Evolutionary conservation across 2,329 filamentous ascomycete species (phyloP), one percentile per base, ranked within the genome.

Genomic region (Chaetomium globosum): DNA sequence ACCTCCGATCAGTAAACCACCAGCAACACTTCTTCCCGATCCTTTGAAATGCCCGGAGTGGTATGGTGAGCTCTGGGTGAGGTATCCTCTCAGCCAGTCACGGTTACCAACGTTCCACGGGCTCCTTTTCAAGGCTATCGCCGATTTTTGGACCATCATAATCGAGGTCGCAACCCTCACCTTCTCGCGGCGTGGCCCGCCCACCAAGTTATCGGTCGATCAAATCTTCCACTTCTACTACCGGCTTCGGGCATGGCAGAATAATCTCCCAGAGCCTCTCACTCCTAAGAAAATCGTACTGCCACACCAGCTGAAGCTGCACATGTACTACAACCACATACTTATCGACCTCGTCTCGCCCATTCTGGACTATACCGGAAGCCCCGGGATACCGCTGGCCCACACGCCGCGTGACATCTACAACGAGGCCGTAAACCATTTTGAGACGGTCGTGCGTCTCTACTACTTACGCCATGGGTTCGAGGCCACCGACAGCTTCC

Each of bases 381-480:
- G 21, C 48, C 59, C 66, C 7, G 26, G 31, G 16, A 19, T 23
- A 2, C 57, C 19, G 16, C 39, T 58, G 26, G 28, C 39, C 39
- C 60, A 61, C 21, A 62, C 65, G n/a, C 67, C 69, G 8, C 66
- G 61, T 28, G 66, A 69, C 49, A 60, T 68, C 1, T 70, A 71
- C 49, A 13, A 61, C 16, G 65, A 72, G 19, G 71, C 74, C 4
- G 66, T 68, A n/a, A 68, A 70, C 23, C 68, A 72, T 31, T 68
- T 75, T 13, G 75, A 77, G 64, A 77, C 75, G 2, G 57, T 76
- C 5, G 33, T 74, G 2, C 74, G 75, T 1, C 69, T 77, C 0
- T 77, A 77, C 65, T 77, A 75, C 65, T 72, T 77, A 1, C 73
- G 75, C 3, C 75, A 77, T 63, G 74, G 75, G 9, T 77, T 71